phyloP scores from a whole-genome alignment of 371 early-diverging fungal genomes.

The Paraphysoderma sedebokerense region DNA sequence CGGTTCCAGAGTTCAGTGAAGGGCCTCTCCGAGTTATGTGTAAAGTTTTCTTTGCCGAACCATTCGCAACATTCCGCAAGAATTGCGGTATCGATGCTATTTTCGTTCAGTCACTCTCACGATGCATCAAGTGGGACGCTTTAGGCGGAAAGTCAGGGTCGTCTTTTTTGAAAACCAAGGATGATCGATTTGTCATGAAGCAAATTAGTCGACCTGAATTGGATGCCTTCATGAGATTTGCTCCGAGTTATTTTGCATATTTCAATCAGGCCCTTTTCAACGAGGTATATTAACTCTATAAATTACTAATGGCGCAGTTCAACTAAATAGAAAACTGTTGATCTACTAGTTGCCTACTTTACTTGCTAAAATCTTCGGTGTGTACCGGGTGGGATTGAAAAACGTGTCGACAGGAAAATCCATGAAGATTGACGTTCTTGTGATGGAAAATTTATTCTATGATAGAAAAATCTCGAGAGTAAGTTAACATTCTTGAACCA shows the following conservation, averaged over 20 bases:
- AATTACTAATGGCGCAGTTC: neutral
- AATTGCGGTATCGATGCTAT: constrained; percentile 62
- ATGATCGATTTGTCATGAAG: constrained; percentile 82
- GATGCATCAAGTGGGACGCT: constrained; percentile 66
- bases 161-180: constrained; percentile 77
- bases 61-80: constrained; percentile 75
- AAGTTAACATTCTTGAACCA: neutral
- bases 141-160: constrained; percentile 83
- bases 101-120: constrained; percentile 67
- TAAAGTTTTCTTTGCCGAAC: constrained; percentile 79
- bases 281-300: constrained; percentile 28
- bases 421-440: constrained; percentile 73
- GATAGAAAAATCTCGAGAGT: constrained; percentile 48
- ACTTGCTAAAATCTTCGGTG: constrained; percentile 82
- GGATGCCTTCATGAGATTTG: constrained; percentile 77
- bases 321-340: neutral
- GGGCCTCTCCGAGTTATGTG: constrained; percentile 61
- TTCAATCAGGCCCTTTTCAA: constrained; percentile 66
- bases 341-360: constrained; percentile 49
- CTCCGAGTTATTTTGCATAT: constrained; percentile 80
- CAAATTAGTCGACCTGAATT: constrained; percentile 70
- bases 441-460: constrained; percentile 92
- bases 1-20: constrained; percentile 38
- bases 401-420: constrained; percentile 57
- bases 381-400: constrained; percentile 72